A percentile compares a stretch with the other conserved stretches of the same genome.
These are phyloP conservation scores for Arachis monticola DNA, from an alignment of 331 rosid species.

Conservation along the genomic window DNA sequence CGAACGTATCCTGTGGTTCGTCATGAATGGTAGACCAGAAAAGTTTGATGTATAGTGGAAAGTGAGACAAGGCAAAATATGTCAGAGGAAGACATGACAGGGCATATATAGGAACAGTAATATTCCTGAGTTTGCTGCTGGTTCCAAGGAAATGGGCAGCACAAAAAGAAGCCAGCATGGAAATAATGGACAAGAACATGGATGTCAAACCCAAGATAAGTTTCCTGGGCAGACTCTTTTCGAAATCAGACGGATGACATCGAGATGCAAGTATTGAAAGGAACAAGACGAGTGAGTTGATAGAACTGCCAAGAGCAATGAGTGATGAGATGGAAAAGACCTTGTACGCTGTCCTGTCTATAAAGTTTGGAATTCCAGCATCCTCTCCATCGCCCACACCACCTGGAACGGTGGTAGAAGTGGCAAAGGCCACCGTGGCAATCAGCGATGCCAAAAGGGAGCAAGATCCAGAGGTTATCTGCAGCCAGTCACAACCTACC, in stretches of 20 bases:
- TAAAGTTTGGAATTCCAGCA: constrained; percentile 42
- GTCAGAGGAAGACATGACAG: constrained; percentile 43
- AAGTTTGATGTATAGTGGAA: constrained; percentile 54
- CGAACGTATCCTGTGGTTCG: constrained; percentile 48
- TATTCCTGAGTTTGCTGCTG: constrained; percentile 34
- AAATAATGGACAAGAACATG: constrained; percentile 46
- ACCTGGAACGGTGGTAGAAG: constrained; percentile 51
- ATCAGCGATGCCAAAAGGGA: constrained; percentile 58
- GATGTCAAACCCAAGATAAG: constrained; percentile 49
- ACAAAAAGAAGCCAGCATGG: constrained; percentile 51
- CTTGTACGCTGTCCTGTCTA: constrained; percentile 31
- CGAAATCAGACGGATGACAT: constrained; percentile 42
- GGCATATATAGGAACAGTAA: constrained; percentile 41
- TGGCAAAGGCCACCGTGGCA: constrained; percentile 56
- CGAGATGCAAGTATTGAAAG: constrained; percentile 47
- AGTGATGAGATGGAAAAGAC: constrained; percentile 40
- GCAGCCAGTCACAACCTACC: constrained; percentile 45
- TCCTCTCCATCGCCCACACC: constrained; percentile 4
- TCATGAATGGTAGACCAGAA: constrained; percentile 45
- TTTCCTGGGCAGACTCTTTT: constrained; percentile 33
- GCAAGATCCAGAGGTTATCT: constrained; percentile 51
- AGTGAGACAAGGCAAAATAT: constrained; percentile 45
- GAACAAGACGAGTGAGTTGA: constrained; percentile 53
- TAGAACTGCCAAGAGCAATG: constrained; percentile 48
- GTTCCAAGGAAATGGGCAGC: constrained; percentile 53